Evolutionary conservation across 169 alveolate genomes (phyloP).

Genomic region (Toxoplasma gondii): DNA sequence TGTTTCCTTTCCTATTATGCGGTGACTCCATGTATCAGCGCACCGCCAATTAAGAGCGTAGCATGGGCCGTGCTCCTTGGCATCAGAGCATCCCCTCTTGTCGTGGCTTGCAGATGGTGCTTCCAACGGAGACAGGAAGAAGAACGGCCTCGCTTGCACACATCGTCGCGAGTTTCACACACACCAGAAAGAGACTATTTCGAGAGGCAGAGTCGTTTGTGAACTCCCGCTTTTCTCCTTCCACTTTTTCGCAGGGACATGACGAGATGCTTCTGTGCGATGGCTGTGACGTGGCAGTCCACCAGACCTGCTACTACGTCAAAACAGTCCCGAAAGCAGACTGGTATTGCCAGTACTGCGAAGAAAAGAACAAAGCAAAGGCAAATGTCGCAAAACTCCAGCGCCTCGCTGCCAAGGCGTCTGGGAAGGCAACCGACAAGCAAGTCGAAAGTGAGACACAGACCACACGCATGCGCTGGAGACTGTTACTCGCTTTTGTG

Average conservation of each 20-base stretch:
- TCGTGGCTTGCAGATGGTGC: too few species aligned
- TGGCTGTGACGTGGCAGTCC: conserved; percentile 78
- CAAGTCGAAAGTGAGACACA: neutral
- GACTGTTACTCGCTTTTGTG: neutral
- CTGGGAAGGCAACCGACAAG: neutral
- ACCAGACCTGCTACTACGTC: conserved; percentile 80
- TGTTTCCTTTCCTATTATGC: too few species aligned
- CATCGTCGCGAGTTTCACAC: too few species aligned
- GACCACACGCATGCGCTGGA: neutral
- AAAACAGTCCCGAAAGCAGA: conserved; percentile 76
- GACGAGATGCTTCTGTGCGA: conserved; percentile 77
- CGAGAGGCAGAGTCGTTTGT: too few species aligned
- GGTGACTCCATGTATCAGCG: too few species aligned
- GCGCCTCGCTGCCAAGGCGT: neutral
- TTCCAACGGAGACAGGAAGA: too few species aligned
- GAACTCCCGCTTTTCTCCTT: too few species aligned
- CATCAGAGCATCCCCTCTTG: too few species aligned
- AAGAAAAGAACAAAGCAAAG: neutral
- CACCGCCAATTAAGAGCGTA: too few species aligned
- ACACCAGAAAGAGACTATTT: too few species aligned
- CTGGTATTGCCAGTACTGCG: conserved; percentile 79
- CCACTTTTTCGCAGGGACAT: conserved; percentile 74
- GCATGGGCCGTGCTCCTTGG: too few species aligned
- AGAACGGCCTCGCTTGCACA: too few species aligned
- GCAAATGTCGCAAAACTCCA: neutral